phyloP scores from a whole-genome alignment of 257 asterid genomes.

The Cordia subcordata region DNA sequence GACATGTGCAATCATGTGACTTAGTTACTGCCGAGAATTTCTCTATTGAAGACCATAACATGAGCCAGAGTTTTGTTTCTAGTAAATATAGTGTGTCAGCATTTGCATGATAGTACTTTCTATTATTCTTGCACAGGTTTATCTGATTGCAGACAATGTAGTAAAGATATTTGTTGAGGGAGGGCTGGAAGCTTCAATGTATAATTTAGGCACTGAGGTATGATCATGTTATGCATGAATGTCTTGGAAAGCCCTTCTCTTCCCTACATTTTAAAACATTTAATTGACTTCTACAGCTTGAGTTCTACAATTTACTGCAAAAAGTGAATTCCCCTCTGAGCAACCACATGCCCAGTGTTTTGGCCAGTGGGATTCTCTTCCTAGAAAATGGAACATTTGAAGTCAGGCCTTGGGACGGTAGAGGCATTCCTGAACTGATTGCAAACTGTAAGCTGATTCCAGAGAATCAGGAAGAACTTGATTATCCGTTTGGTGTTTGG shows the following conservation, averaged over 20 bases:
- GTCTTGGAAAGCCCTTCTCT: conserved; percentile 5
- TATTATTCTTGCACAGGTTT: conserved; percentile 51
- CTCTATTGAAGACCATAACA: no score
- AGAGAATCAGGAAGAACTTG: conserved; percentile 33
- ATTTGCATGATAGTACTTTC: background rate
- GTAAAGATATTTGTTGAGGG: conserved; percentile 84
- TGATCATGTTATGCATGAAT: conserved; percentile 9
- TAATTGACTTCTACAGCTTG: conserved; percentile 48
- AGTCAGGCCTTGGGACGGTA: conserved; percentile 81
- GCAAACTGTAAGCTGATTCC: conserved; percentile 34
- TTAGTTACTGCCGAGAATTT: no score
- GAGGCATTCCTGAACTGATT: conserved; percentile 58
- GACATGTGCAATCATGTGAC: no score
- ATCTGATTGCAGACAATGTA: conserved; percentile 60
- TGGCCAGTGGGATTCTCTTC: conserved; percentile 81
- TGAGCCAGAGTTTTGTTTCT: background rate
- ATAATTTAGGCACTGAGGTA: conserved; percentile 96
- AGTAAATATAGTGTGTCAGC: background rate
- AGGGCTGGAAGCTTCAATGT: conserved; percentile 78
- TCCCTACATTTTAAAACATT: conserved; percentile 11
- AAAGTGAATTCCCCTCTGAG: conserved; percentile 59
- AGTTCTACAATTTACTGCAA: conserved; percentile 59
- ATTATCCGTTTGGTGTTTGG: conserved; percentile 86
- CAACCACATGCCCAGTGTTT: conserved; percentile 65
- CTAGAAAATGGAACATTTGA: conserved; percentile 55